Evolutionary conservation across 2,329 filamentous ascomycete genomes (phyloP).

Genomic region (Fusarium virguliforme): DNA sequence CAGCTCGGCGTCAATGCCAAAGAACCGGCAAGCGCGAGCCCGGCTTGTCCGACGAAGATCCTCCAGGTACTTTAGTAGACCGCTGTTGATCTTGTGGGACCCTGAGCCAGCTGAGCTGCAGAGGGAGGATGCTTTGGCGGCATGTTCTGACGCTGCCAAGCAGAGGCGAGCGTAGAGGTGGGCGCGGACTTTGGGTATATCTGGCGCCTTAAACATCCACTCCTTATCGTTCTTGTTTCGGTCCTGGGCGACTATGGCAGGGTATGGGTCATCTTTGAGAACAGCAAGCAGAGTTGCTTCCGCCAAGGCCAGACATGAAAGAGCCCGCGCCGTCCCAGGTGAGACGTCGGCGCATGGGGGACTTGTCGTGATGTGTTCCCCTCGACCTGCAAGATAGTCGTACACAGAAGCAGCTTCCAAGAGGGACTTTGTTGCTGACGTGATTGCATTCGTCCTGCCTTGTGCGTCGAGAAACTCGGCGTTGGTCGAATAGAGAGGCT

Average conservation of each 20-base stretch:
- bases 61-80: slow-evolving; percentile 80
- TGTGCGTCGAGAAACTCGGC: slow-evolving; percentile 74
- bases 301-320: slow-evolving; percentile 80
- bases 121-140: slow-evolving; percentile 76
- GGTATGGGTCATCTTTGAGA: slow-evolving; percentile 94
- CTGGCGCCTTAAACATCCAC: slow-evolving; percentile 95
- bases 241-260: slow-evolving; percentile 83
- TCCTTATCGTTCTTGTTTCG: slow-evolving; percentile 88
- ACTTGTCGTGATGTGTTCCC: slow-evolving; percentile 60
- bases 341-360: slow-evolving; percentile 70
- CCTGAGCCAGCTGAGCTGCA: slow-evolving; percentile 60
- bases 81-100: slow-evolving; percentile 72
- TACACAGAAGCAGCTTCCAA: slow-evolving; percentile 86
- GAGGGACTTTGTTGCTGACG: slow-evolving; percentile 82
- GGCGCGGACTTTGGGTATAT: slow-evolving; percentile 89
- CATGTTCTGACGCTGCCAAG: slow-evolving; percentile 90
- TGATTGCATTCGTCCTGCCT: slow-evolving; percentile 79
- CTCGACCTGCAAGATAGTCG: slow-evolving; percentile 75
- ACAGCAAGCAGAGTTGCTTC: slow-evolving; percentile 93
- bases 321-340: slow-evolving; percentile 68
- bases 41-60: slow-evolving; percentile 82
- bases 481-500: slow-evolving; percentile 79
- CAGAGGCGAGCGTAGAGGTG: slow-evolving; percentile 91
- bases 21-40: slow-evolving; percentile 90
- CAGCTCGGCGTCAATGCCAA: slow-evolving; percentile 90